Percentiles rank a stretch among this genome's conserved stretches.
Evolutionary conservation across 2,329 filamentous ascomycete species (phyloP).

Genomic region (Colletotrichum sp.): DNA sequence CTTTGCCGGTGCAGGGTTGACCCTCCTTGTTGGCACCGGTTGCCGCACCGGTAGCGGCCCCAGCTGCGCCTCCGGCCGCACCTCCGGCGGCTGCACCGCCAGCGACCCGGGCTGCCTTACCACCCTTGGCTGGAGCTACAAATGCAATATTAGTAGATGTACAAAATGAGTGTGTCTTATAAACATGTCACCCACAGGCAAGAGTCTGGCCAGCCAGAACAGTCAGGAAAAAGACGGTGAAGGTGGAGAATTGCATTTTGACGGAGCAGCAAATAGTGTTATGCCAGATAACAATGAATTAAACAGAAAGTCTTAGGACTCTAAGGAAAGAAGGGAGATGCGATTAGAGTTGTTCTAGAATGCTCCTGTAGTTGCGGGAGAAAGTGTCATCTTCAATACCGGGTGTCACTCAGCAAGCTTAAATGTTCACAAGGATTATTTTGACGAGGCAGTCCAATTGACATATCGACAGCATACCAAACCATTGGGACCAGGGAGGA

Average conservation of each 20-base stretch:
- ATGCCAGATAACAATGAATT: background rate
- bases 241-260: background rate
- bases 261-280: background rate
- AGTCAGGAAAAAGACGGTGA: background rate
- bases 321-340: background rate
- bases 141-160: background rate
- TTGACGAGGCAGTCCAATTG: background rate
- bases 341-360: background rate
- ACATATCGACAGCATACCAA: background rate
- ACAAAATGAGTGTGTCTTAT: background rate
- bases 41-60: too few relatives aligned
- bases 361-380: background rate
- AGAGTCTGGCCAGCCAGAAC: background rate
- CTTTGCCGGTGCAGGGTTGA: background rate
- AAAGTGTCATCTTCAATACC: background rate
- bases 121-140: background rate
- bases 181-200: background rate
- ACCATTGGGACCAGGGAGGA: fast-evolving
- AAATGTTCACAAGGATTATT: background rate
- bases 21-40: background rate
- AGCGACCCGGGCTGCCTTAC: background rate
- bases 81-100: background rate
- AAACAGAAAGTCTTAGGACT: background rate
- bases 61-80: background rate
- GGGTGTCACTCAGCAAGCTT: background rate